A percentile compares a stretch with the other conserved stretches of the same genome.
These are phyloP conservation scores for Chenopodium formosanum DNA, from an alignment of 148 eudicot genomes.

Conservation along the genomic window DNA sequence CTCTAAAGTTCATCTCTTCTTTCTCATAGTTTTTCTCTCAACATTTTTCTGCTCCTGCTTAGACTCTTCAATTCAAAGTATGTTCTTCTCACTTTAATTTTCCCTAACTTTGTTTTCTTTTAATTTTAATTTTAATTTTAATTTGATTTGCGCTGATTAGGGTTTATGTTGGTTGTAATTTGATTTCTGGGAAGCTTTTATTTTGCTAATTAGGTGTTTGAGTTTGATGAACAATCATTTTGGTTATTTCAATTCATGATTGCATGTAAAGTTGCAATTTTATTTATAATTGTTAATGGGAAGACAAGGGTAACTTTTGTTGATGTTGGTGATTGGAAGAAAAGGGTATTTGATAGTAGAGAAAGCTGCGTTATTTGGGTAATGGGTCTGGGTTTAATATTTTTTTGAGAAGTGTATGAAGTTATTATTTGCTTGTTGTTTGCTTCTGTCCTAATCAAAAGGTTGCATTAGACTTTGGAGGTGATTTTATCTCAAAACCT, in stretches of 20 bases:
- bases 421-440: no score
- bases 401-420: neutral
- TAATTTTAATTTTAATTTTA: neutral
- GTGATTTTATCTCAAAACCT: neutral
- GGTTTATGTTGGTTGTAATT: neutral
- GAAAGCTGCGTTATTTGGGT: neutral
- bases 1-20: slow-evolving; percentile 18
- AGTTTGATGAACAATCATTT: neutral
- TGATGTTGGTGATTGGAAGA: neutral
- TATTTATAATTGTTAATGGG: neutral
- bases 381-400: neutral
- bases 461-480: neutral
- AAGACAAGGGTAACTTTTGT: neutral
- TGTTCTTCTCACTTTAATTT: neutral
- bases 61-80: slow-evolving; percentile 15
- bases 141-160: neutral
- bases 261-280: neutral
- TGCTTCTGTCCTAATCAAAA: neutral
- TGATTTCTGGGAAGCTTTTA: neutral
- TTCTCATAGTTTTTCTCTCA: slow-evolving; percentile 17
- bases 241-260: neutral
- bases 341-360: neutral
- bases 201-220: neutral
- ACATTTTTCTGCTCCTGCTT: slow-evolving; percentile 15
- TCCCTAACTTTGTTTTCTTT: neutral